A percentile compares a stretch with the other conserved stretches of the same genome.
Conservation (phyloP, 352 stramenopile genomes). For the Hyaloperonospora arabidopsidis region DNA sequence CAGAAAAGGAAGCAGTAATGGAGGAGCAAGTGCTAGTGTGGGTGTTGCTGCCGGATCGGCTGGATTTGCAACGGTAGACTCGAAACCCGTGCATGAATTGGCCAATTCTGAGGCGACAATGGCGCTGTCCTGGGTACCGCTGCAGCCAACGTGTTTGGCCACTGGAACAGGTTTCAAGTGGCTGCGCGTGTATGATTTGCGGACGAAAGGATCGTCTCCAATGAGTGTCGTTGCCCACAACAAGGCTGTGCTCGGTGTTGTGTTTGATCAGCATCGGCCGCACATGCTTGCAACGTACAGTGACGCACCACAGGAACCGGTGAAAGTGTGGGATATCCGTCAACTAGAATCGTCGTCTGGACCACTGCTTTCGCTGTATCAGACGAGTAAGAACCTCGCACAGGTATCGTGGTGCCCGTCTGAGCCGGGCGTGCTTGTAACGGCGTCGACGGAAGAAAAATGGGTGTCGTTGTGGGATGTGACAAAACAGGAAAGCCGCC, state of each 20-base stretch:
- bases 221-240: slow-evolving; percentile 81
- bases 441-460: slow-evolving; percentile 65
- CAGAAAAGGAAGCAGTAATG: slow-evolving; percentile 24
- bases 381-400: slow-evolving; percentile 59
- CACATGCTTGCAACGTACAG: slow-evolving; percentile 81
- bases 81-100: slow-evolving; percentile 69
- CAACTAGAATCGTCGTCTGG: slow-evolving; percentile 59
- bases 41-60: slow-evolving; percentile 18
- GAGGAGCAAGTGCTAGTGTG: slow-evolving; percentile 13
- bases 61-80: slow-evolving; percentile 27
- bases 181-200: slow-evolving; percentile 78
- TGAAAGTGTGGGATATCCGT: slow-evolving; percentile 85
- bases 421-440: slow-evolving; percentile 73
- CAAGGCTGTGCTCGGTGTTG: slow-evolving; percentile 74
- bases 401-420: slow-evolving; percentile 82
- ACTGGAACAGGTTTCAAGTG: slow-evolving; percentile 85
- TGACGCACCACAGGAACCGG: slow-evolving; percentile 66
- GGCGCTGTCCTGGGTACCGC: slow-evolving; percentile 75
- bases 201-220: slow-evolving; percentile 44
- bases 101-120: slow-evolving; percentile 80
- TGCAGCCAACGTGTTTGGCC: slow-evolving; percentile 68
- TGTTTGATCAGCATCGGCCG: slow-evolving; percentile 74
- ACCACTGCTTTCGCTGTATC: slow-evolving; percentile 63
- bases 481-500: slow-evolving; percentile 42
- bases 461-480: slow-evolving; percentile 84